phyloP scores from a whole-genome alignment of 768 basidiomycete genomes.

The Phlebiopsis gigantea region DNA sequence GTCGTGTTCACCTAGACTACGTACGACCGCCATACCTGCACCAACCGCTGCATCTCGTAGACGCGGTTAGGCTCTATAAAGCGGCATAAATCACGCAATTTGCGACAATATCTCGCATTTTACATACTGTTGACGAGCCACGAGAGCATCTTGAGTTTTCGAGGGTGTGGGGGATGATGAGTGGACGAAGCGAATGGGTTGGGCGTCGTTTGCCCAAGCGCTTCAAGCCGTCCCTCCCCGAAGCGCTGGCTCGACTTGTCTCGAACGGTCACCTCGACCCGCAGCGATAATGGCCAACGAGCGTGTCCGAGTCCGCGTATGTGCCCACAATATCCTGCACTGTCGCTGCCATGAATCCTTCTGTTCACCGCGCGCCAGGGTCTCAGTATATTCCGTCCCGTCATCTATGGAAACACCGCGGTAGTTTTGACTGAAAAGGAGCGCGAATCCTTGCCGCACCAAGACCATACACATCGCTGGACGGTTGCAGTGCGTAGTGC shows the following conservation, averaged over 20 bases:
- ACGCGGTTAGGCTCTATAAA: slow-evolving; percentile 57
- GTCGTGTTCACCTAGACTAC: neutral
- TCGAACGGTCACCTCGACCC: slow-evolving; percentile 26
- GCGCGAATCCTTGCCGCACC: slow-evolving; percentile 44
- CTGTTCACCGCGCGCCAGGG: slow-evolving; percentile 45
- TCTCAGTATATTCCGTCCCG: slow-evolving; percentile 78
- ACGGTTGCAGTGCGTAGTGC: slow-evolving; percentile 93
- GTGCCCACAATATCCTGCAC: slow-evolving; percentile 26
- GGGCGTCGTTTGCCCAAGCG: slow-evolving; percentile 34
- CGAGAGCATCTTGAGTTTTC: slow-evolving; percentile 42
- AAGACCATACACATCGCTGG: slow-evolving; percentile 94
- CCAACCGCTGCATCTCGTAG: slow-evolving; percentile 55
- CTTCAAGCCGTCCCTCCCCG: slow-evolving; percentile 18
- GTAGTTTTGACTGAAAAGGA: slow-evolving; percentile 72
- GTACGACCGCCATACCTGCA: slow-evolving; percentile 48
- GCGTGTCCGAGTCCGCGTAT: slow-evolving; percentile 75
- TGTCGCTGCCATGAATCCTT: slow-evolving; percentile 8
- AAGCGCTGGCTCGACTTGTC: slow-evolving; percentile 30
- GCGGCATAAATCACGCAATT: neutral
- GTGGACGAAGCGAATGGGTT: slow-evolving; percentile 20
- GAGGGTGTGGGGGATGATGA: slow-evolving; percentile 14
- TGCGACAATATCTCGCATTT: neutral
- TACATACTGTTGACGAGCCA: slow-evolving; percentile 62
- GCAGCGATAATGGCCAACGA: slow-evolving; percentile 47
- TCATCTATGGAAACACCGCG: slow-evolving; percentile 96